These are phyloP conservation scores for Globisporangium rhizosaccharum DNA, from an alignment of 352 stramenopile species.

Conservation along the genomic window DNA sequence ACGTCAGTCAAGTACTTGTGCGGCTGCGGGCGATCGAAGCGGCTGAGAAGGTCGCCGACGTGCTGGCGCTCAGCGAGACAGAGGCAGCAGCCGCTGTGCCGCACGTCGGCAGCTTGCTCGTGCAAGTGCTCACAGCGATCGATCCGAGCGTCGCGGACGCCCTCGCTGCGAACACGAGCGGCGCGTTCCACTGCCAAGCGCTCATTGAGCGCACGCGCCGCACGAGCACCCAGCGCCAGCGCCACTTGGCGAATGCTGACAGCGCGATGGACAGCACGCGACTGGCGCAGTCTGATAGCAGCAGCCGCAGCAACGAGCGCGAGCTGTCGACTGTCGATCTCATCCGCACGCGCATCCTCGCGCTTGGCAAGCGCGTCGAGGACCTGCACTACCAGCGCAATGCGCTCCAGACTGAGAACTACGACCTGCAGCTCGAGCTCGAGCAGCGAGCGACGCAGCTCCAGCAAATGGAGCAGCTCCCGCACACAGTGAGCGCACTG, in stretches of 20 bases:
- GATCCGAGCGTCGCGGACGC: slow-evolving; percentile 34
- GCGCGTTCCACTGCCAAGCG: slow-evolving; percentile 43
- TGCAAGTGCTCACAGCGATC: slow-evolving; percentile 39
- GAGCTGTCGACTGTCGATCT: slow-evolving; percentile 29
- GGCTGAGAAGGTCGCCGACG: slow-evolving; percentile 23
- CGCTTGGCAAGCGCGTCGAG: slow-evolving; percentile 57
- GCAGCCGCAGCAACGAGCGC: slow-evolving; percentile 4
- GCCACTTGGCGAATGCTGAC: not conserved
- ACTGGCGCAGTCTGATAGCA: not conserved
- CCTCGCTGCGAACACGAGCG: slow-evolving; percentile 34
- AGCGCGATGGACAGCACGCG: not conserved
- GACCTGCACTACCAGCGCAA: slow-evolving; percentile 71
- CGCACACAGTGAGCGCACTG: slow-evolving; percentile 26
- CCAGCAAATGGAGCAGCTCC: slow-evolving; percentile 36
- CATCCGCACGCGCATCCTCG: slow-evolving; percentile 55
- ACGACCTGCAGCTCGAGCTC: slow-evolving; percentile 62
- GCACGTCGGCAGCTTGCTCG: slow-evolving; percentile 29
- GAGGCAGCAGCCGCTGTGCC: slow-evolving; percentile 2
- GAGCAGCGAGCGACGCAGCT: slow-evolving; percentile 48
- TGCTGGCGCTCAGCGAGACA: slow-evolving; percentile 15
- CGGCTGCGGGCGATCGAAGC: slow-evolving; percentile 32
- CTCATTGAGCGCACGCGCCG: slow-evolving; percentile 33
- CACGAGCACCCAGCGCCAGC: slow-evolving; percentile 2
- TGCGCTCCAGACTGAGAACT: slow-evolving; percentile 67
- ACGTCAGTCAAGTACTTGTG: slow-evolving; percentile 28